phyloP scores from a whole-genome alignment of 345 rosid genomes.

The Leavenworthia alabamica region DNA sequence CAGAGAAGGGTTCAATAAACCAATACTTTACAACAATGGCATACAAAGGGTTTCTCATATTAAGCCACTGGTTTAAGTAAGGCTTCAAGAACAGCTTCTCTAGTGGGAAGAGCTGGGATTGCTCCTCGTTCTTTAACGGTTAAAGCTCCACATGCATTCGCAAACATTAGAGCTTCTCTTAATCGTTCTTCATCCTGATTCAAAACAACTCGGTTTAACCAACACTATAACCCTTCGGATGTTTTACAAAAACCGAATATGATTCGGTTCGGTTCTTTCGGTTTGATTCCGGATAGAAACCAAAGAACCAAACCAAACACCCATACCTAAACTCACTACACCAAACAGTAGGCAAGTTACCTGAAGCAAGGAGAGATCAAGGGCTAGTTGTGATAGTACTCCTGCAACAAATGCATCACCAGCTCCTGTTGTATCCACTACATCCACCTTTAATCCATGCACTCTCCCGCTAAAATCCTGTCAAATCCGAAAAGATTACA shows the following conservation, averaged over 20 bases:
- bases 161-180: conserved; percentile 69
- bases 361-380: conserved; percentile 75
- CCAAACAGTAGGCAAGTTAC: no score
- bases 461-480: conserved; percentile 87
- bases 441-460: conserved; percentile 64
- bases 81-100: conserved; percentile 55
- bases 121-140: conserved; percentile 89
- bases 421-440: conserved; percentile 92
- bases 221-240: no score
- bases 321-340: no score
- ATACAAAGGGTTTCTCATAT: neutral
- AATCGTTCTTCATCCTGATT: conserved; percentile 60
- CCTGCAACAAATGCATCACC: conserved; percentile 99
- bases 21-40: conserved; percentile 15
- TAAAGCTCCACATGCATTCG: conserved; percentile 91
- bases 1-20: neutral
- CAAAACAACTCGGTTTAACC: no score
- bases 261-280: no score
- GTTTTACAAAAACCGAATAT: no score
- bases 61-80: conserved; percentile 42
- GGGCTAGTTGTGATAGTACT: conserved; percentile 52
- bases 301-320: no score
- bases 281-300: no score
- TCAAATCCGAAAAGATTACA: neutral
- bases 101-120: conserved; percentile 84